Base-by-base conservation (phyloP, 768 basidiomycete species). In the Podaxis sp. region DNA sequence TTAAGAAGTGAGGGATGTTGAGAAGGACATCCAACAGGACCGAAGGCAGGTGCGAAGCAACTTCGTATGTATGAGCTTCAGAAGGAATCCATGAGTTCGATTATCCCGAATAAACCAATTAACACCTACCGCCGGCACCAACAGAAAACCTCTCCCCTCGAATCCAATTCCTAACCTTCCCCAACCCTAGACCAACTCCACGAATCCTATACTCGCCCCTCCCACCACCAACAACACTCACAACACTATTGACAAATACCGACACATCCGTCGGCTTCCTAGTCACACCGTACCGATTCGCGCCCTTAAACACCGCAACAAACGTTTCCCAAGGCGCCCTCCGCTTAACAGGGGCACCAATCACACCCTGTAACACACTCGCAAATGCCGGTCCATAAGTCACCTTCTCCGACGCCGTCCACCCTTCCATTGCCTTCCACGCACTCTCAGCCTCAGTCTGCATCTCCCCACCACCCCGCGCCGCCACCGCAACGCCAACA, bases 301-400 rank as follows among this genome's bases (percentile, higher is more conserved):
- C 76, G 38, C 72, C 75, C 46, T 77, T 74, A 42, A 82, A 76
- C 1, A 77, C 62, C 1, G 70, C 58, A 9, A 59, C 62, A 7
- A 77, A 62, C n/a, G 66, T 61, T 27, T 69, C 66, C 73, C 73
- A 75, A 44, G 64, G 60, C 5, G 71, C 69, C 46, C 63, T 64
- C 1, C 70, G 62, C 0, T 64, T 66, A 25, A 67, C 64, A 9
- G 70, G 64, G 2, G 73, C 63, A 0, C 67, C 67, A 16, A 64
- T 64, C 16, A 69, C 61, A 23, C 72, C 67, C 38, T 76, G 76
- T 59, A 78, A 71, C 21, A 79, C 70, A 9, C 86, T 76, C 38
- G 77, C 78, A 70, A 89, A 89, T 9, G 89, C 89, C 9, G 84
- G 74, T 1, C 88, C 89, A 68, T 93, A 93, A 14, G 86, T 82